Conservation (phyloP, 139 green algal species). For the Chlamydomonas sphaeroides region DNA sequence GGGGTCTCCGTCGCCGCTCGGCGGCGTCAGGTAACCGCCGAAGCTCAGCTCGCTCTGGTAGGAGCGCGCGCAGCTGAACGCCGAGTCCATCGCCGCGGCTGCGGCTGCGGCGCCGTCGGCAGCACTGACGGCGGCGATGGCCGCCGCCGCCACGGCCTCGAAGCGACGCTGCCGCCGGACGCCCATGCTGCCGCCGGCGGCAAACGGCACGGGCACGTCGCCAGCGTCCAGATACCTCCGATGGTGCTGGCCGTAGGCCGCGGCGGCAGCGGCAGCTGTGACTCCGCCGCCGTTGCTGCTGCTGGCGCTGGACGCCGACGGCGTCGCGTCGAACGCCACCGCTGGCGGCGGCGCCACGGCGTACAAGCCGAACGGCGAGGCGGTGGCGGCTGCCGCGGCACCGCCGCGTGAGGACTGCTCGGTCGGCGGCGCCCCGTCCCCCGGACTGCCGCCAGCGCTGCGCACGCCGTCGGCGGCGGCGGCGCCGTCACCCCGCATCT, state of each 20-base stretch:
- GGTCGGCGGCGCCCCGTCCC: too few relatives aligned
- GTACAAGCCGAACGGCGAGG: too few relatives aligned
- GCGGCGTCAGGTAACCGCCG: conserved; percentile 28
- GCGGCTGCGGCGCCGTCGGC: background rate
- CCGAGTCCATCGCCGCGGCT: background rate
- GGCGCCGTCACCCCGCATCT: background rate
- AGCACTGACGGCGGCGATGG: background rate
- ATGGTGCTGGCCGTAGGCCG: background rate
- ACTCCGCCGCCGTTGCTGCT: background rate
- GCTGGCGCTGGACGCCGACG: too few relatives aligned
- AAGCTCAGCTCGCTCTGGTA: conserved; percentile 35
- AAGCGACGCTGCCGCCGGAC: background rate
- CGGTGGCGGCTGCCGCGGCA: too few relatives aligned
- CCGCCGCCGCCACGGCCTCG: conserved; percentile 11
- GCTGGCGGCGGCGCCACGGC: too few relatives aligned
- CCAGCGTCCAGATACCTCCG: background rate
- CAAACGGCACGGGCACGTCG: conserved; percentile 26
- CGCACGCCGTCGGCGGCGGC: too few relatives aligned
- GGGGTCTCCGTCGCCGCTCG: background rate
- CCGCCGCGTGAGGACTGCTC: too few relatives aligned
- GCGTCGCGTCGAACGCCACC: too few relatives aligned
- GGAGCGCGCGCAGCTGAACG: background rate
- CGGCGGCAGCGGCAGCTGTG: too few relatives aligned
- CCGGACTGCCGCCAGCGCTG: too few relatives aligned
- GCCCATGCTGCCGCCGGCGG: background rate